Percentiles rank a stretch among this genome's conserved stretches.
Conservation (phyloP, 2,329 filamentous ascomycete genomes). For the Aspergillus calidoustus region DNA sequence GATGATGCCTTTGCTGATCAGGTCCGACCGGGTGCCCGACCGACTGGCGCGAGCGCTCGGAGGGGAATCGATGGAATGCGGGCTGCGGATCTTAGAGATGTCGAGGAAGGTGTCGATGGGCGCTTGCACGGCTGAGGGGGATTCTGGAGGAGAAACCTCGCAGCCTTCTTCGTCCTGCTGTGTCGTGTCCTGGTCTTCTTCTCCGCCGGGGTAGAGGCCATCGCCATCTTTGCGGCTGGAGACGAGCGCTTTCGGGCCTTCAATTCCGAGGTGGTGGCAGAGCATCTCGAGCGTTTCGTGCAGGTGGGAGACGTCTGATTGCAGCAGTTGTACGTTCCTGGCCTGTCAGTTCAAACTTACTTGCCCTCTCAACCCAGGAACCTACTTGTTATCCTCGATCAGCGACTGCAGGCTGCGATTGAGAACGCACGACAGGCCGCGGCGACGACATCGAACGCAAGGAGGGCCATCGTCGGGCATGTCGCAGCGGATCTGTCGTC, state of each 20-base stretch:
- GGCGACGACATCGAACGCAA: slow-evolving; percentile 52
- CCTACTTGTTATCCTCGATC: slow-evolving; percentile 49
- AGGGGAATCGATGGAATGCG: slow-evolving; percentile 29
- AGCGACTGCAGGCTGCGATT: slow-evolving; percentile 53
- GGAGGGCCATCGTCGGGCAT: slow-evolving; percentile 52
- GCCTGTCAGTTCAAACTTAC: background rate
- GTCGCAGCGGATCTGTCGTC: slow-evolving; percentile 49
- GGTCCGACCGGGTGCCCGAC: slow-evolving; percentile 34
- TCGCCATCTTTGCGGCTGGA: background rate
- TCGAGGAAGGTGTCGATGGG: slow-evolving; percentile 43
- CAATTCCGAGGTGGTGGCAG: slow-evolving; percentile 41
- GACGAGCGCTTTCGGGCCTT: slow-evolving; percentile 26
- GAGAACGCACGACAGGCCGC: slow-evolving; percentile 51
- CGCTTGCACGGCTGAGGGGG: slow-evolving; percentile 40
- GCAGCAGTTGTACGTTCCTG: slow-evolving; percentile 39
- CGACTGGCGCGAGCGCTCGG: slow-evolving; percentile 8
- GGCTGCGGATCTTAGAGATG: slow-evolving; percentile 40
- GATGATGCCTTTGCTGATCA: slow-evolving; percentile 51
- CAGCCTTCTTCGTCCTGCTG: slow-evolving; percentile 30
- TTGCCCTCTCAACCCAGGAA: background rate
- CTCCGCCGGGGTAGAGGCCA: background rate
- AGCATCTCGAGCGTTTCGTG: slow-evolving; percentile 35
- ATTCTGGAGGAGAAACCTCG: slow-evolving; percentile 41
- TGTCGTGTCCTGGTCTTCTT: background rate
- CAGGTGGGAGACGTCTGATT: slow-evolving; percentile 35